A percentile compares a stretch with the other conserved stretches of the same genome.
phyloP scores from a whole-genome alignment of 148 eudicot genomes.

The Camellia granthamiana region DNA sequence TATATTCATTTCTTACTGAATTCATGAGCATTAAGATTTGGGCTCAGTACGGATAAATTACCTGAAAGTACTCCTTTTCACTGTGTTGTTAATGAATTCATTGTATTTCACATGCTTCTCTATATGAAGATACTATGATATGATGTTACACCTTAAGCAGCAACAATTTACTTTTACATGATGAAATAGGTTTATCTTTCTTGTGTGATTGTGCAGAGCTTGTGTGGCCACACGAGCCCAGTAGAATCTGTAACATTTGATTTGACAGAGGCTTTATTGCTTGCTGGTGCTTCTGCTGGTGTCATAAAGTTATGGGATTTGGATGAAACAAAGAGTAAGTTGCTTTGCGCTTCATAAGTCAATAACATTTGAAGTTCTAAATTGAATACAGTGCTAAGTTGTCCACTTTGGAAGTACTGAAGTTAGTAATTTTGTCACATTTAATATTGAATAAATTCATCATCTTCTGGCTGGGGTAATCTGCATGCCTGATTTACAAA shows the following conservation, averaged over 20 bases:
- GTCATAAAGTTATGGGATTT: constrained; percentile 88
- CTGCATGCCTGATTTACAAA: background rate
- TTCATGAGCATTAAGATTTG: background rate
- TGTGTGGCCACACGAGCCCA: constrained; percentile 88
- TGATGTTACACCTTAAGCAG: background rate
- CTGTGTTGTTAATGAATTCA: background rate
- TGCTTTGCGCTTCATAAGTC: constrained; percentile 12
- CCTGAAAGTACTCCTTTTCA: background rate
- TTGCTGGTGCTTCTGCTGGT: constrained; percentile 94
- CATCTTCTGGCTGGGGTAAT: background rate
- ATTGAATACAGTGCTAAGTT: background rate
- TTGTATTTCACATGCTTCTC: background rate
- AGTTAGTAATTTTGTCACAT: background rate
- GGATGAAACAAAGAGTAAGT: constrained; percentile 86
- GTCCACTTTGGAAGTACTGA: background rate
- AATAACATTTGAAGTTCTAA: background rate
- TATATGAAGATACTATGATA: background rate
- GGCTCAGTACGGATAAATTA: background rate
- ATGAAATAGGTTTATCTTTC: constrained; percentile 14
- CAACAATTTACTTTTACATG: background rate
- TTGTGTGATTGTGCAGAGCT: constrained; percentile 56
- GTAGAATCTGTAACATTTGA: constrained; percentile 84
- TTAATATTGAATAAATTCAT: background rate
- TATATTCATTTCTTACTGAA: background rate
- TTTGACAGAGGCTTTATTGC: constrained; percentile 67